Conservation (phyloP, 768 basidiomycete species). For the Boletus rufocinnamomeus region DNA sequence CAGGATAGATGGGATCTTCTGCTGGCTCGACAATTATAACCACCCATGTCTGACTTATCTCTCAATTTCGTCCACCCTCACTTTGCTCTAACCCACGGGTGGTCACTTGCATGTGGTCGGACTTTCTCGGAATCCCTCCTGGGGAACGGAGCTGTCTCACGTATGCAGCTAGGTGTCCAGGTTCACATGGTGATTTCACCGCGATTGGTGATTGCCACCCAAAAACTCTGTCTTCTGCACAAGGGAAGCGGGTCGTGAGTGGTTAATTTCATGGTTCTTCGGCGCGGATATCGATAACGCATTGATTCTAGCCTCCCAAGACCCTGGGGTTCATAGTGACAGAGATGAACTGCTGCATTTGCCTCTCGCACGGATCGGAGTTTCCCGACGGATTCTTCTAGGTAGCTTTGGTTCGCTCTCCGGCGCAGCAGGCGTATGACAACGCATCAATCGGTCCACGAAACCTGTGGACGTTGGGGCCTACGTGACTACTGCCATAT, state of each 20-base stretch:
- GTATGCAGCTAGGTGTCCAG: neutral
- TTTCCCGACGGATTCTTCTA: constrained; percentile 5
- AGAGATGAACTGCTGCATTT: neutral
- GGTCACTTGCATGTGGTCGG: neutral
- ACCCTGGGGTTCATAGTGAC: constrained; percentile 14
- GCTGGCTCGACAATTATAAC: neutral
- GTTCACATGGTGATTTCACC: constrained; percentile 8
- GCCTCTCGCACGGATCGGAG: neutral
- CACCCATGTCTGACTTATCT: neutral
- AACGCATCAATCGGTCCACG: constrained; percentile 3
- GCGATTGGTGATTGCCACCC: constrained; percentile 13
- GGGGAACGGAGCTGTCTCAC: neutral
- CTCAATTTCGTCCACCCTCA: neutral
- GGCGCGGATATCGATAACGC: constrained; percentile 15
- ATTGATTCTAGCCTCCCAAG: neutral
- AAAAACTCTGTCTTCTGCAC: constrained; percentile 9
- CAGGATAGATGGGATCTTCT: neutral
- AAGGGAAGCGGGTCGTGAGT: constrained; percentile 7
- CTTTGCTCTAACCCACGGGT: constrained; percentile 16
- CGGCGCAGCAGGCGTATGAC: neutral
- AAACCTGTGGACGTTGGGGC: neutral
- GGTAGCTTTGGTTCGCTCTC: neutral
- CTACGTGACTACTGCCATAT: neutral
- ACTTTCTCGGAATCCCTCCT: constrained; percentile 7
- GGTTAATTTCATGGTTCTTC: constrained; percentile 9